These are phyloP conservation scores for Cokeromyces recurvatus DNA, from an alignment of 371 early-diverging fungal genomes.

Conservation along the genomic window DNA sequence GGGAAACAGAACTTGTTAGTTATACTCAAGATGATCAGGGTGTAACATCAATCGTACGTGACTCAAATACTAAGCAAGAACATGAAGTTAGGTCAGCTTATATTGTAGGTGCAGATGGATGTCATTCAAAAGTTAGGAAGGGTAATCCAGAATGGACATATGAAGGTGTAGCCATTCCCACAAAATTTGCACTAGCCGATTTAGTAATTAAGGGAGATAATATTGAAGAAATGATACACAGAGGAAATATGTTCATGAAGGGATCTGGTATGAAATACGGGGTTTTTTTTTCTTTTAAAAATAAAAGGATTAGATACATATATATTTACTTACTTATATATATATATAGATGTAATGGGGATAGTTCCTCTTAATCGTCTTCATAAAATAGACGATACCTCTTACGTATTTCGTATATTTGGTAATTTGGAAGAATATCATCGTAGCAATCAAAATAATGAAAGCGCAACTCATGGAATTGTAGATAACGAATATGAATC, in stretches of 20 bases:
- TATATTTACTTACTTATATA: background rate
- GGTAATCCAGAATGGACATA: conserved; percentile 25
- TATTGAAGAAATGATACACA: conserved; percentile 1
- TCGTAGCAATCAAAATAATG: background rate
- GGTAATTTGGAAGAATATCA: conserved; percentile 7
- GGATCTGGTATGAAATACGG: background rate
- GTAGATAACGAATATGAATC: background rate
- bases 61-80: conserved; percentile 3
- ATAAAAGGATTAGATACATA: background rate
- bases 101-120: conserved; percentile 40
- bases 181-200: conserved; percentile 31
- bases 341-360: conserved; percentile 11
- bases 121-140: conserved; percentile 35
- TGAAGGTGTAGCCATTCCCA: conserved; percentile 24
- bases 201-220: conserved; percentile 8
- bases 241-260: conserved; percentile 7
- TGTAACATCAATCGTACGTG: conserved; percentile 14
- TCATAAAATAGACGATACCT: background rate
- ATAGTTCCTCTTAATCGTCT: conserved; percentile 6
- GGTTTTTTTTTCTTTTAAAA: too few species aligned
- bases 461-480: conserved; percentile 12
- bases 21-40: conserved; percentile 27
- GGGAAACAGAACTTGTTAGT: conserved; percentile 22
- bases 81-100: conserved; percentile 17
- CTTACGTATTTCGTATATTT: conserved; percentile 10